A percentile compares a stretch with the other conserved stretches of the same genome.
Conservation (phyloP, 1,284 basidiomycete genomes). For the Sporisorium graminicola region DNA sequence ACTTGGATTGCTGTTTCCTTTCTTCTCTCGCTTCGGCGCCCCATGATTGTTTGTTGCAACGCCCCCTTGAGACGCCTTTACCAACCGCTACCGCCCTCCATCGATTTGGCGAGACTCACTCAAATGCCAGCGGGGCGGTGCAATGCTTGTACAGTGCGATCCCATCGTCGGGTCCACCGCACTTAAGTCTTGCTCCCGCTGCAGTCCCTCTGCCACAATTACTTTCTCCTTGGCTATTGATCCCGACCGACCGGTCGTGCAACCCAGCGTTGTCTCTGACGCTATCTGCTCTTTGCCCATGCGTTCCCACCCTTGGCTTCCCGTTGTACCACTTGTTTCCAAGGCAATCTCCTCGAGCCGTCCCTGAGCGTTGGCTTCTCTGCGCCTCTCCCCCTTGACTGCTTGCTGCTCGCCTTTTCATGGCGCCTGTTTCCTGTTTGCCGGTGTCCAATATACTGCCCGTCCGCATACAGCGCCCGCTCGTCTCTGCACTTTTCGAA, state of each 20-base stretch:
- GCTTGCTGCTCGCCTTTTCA: not conserved
- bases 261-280: not conserved
- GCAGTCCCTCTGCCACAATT: not conserved
- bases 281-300: not conserved
- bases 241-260: conserved; percentile 20
- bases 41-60: not conserved
- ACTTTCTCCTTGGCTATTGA: not conserved
- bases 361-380: not conserved
- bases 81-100: not conserved
- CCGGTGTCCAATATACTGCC: conserved; percentile 8
- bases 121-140: not conserved
- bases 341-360: not conserved
- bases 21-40: not conserved
- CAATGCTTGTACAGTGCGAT: not conserved
- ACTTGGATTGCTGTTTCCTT: not conserved
- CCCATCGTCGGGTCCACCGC: not conserved
- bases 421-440: not conserved
- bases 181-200: not conserved
- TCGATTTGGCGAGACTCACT: not conserved
- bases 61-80: not conserved
- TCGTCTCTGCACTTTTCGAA: not conserved
- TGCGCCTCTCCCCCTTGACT: conserved; percentile 1
- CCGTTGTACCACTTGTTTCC: not conserved
- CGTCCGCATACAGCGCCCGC: conserved; percentile 6
- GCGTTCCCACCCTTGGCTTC: not conserved